Base-by-base conservation (phyloP, 306 rosid species). In the Cicer bijugum region DNA sequence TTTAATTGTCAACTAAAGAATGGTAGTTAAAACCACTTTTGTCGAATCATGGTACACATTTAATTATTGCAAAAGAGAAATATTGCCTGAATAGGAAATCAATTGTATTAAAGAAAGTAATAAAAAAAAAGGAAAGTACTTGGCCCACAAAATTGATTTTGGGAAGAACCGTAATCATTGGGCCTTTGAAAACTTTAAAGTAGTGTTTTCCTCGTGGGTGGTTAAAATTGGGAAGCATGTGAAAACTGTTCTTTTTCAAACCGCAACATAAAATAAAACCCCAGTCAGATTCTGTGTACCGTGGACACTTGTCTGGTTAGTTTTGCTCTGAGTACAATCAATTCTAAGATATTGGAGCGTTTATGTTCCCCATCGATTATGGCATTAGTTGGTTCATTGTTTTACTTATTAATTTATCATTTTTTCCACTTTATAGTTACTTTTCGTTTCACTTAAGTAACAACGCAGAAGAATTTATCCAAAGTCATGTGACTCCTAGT, bases 91-190 rank as follows among this genome's bases (percentile, higher is more conserved):
- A 39, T 12, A 0, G 0, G 12, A 40, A 71, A 6, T 11, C 4
- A 43, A 28, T 4, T 56, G 9, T 28, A 8, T 17, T 15, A 15
- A 52, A 51, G 12, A 12, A 39, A 6, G 3, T 0, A 0, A 12
- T 20, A 28, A 28, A 3, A 28, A 28, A 28, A 28, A 28, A 28
- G 4, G 35, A 28, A 28, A 28, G 35, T 4, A 28, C 5, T 28
- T 28, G 35, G 35, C 35, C 35, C 35, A 28, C 35, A 28, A 28
- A 28, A 28, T 5, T 4, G 35, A 28, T 28, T 62, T 46, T 38
- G 16, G 59, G 63, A 51, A 51, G 40, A 75, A 63, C 44, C 79
- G 53, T 42, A 76, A 66, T 76, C 23, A 67, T 76, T 55, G 80
- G 11, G 47, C 6, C 12, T 28, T 0, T 14, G 80, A 67, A 76